Percentiles rank a stretch among this genome's conserved stretches.
phyloP scores from a whole-genome alignment of 2,329 filamentous ascomycete genomes.

The Dichotomopilus funicola region DNA sequence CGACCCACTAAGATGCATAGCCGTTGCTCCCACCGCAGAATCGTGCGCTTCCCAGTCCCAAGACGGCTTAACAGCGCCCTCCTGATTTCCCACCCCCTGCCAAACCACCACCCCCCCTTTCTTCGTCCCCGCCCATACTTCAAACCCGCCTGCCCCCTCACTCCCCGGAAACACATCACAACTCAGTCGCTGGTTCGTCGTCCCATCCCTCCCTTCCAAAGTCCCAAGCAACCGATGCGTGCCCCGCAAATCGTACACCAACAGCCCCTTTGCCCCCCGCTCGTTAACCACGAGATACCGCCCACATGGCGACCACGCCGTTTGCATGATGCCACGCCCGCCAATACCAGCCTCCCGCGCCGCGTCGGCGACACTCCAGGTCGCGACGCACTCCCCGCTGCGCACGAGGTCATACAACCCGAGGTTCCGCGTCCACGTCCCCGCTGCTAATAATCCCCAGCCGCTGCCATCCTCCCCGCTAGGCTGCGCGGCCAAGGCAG shows the following conservation, averaged over 20 bases:
- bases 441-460: conserved; percentile 48
- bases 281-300: conserved; percentile 58
- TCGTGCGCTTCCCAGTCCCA: conserved; percentile 47
- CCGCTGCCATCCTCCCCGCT: conserved; percentile 14
- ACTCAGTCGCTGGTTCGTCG: conserved; percentile 49
- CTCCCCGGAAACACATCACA: conserved; percentile 48
- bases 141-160: conserved; percentile 39
- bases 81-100: conserved; percentile 46
- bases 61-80: conserved; percentile 38
- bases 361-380: conserved; percentile 52
- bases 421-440: conserved; percentile 57
- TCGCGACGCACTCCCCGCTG: conserved; percentile 47
- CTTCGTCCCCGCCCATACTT: conserved; percentile 56
- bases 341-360: conserved; percentile 44
- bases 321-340: conserved; percentile 58
- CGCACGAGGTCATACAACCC: conserved; percentile 57
- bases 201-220: conserved; percentile 43
- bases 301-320: conserved; percentile 56
- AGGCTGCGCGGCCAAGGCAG: conserved; percentile 45
- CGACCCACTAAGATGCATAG: conserved; percentile 48
- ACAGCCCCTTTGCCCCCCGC: conserved; percentile 46
- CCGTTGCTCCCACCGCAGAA: conserved; percentile 43
- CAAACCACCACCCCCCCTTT: conserved; percentile 52
- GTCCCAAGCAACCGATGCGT: conserved; percentile 51
- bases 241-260: conserved; percentile 58